Percentiles rank a stretch among this genome's conserved stretches.
Evolutionary conservation across 2,329 filamentous ascomycete species (phyloP).

Genomic region (Ophiostoma tasmaniense): DNA sequence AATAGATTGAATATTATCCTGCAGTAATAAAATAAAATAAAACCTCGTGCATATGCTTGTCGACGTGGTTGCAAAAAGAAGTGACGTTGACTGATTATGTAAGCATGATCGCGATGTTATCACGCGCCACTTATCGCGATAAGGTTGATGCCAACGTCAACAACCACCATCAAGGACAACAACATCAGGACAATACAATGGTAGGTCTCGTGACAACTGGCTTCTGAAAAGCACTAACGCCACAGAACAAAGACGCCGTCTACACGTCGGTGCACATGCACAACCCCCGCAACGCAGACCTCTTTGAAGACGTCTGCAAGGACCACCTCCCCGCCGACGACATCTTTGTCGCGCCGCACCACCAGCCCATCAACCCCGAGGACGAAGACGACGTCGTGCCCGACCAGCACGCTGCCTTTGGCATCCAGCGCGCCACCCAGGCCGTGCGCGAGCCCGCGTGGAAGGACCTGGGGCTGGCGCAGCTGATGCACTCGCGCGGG

Average conservation of each 20-base stretch:
- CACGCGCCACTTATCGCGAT: no score
- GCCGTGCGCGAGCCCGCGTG: constrained; percentile 62
- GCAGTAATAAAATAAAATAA: no score
- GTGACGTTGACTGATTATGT: no score
- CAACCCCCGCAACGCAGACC: constrained; percentile 61
- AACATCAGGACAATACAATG: no score
- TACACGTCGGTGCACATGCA: constrained; percentile 72
- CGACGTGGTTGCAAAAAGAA: no score
- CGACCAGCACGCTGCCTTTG: constrained; percentile 80
- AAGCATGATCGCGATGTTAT: no score
- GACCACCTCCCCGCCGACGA: constrained; percentile 66
- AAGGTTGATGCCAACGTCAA: no score
- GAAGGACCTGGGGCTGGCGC: constrained; percentile 67
- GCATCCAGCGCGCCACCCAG: constrained; percentile 73
- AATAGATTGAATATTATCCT: no score
- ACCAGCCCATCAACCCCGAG: constrained; percentile 77
- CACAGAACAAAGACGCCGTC: constrained; percentile 63
- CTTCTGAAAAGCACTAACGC: no score
- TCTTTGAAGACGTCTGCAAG: constrained; percentile 69
- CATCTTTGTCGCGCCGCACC: constrained; percentile 70
- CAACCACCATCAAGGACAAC: no score
- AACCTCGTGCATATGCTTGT: no score
- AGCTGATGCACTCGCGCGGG: constrained; percentile 59
- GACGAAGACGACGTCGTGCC: constrained; percentile 85
- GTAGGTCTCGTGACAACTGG: no score